Conservation (phyloP, 768 basidiomycete species). For the Boletus insuetus region DNA sequence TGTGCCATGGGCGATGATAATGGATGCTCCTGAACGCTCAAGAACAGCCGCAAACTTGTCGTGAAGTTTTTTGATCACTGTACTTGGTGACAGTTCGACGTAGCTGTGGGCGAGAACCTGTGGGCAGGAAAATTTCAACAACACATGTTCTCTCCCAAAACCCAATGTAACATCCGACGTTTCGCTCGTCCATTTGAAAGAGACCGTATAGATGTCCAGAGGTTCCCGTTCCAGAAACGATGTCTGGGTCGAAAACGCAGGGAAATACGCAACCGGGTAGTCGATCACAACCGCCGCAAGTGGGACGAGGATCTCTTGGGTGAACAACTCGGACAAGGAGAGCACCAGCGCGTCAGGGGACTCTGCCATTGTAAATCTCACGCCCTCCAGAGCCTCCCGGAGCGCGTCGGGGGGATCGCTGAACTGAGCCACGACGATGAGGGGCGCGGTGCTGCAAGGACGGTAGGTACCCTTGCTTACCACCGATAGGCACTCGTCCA, state of each 20-base stretch:
- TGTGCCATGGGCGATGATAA: conserved; percentile 30
- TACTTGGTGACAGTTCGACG: conserved; percentile 13
- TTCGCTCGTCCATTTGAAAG: conserved; percentile 3
- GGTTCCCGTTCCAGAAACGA: conserved; percentile 44
- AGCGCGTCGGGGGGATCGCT: conserved; percentile 10
- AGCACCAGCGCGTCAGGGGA: conserved; percentile 20
- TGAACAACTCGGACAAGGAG: conserved; percentile 28
- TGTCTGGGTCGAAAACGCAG: conserved; percentile 36
- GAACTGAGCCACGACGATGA: conserved; percentile 10
- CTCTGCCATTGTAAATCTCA: conserved; percentile 3
- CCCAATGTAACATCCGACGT: background rate
- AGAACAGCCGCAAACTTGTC: conserved; percentile 36
- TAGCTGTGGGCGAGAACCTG: conserved; percentile 15
- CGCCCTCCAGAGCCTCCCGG: conserved; percentile 8
- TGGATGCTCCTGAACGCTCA: conserved; percentile 14
- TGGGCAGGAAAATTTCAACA: conserved; percentile 63
- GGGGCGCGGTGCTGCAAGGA: background rate
- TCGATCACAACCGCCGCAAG: conserved; percentile 60
- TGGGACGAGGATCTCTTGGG: conserved; percentile 39
- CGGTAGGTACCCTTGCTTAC: conserved; percentile 15
- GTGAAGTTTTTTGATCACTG: conserved; percentile 32
- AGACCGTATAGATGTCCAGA: conserved; percentile 49
- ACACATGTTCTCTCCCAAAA: conserved; percentile 27
- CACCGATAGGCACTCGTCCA: conserved; percentile 17
- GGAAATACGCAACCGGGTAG: conserved; percentile 58